Percentiles rank a stretch among this genome's conserved stretches.
phyloP scores from a whole-genome alignment of 148 eudicot species.

The Rhododendron ferrugineum region DNA sequence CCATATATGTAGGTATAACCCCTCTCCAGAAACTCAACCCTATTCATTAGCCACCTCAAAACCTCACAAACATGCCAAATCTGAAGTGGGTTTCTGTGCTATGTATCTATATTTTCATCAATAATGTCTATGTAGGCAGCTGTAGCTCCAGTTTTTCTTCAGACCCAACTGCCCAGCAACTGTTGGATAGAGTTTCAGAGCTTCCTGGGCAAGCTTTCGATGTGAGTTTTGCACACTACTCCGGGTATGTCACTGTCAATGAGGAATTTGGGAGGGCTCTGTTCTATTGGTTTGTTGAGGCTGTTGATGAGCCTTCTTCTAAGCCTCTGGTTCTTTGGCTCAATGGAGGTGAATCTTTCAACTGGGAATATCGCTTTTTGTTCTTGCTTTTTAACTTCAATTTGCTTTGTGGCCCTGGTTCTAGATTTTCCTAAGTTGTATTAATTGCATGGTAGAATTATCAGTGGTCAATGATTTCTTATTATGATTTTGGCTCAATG shows the following conservation, averaged over 20 bases:
- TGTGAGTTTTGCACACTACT: conserved; percentile 61
- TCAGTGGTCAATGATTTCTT: background rate
- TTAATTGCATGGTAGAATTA: background rate
- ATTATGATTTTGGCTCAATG: too few species aligned
- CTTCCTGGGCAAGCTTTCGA: conserved; percentile 75
- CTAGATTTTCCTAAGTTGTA: background rate
- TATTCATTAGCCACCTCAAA: background rate
- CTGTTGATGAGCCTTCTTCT: conserved; percentile 61
- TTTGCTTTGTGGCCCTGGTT: background rate
- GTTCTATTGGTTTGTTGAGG: conserved; percentile 84
- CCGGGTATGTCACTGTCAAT: conserved; percentile 74
- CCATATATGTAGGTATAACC: background rate
- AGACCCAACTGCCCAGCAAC: conserved; percentile 42
- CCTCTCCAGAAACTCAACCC: background rate
- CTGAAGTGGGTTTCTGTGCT: conserved; percentile 24
- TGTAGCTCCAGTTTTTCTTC: conserved; percentile 16
- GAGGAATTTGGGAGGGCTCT: conserved; percentile 67
- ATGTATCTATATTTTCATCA: conserved; percentile 15
- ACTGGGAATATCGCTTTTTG: background rate
- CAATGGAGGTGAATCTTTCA: conserved; percentile 62
- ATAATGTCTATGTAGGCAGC: conserved; percentile 16
- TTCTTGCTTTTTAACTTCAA: background rate
- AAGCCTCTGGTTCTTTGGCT: conserved; percentile 92
- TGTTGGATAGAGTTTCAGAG: conserved; percentile 33
- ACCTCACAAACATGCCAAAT: conserved; percentile 22